Percentiles rank a stretch among this genome's conserved stretches.
Conservation (phyloP, 495 filamentous ascomycete species). For the Apodospora peruviana region DNA sequence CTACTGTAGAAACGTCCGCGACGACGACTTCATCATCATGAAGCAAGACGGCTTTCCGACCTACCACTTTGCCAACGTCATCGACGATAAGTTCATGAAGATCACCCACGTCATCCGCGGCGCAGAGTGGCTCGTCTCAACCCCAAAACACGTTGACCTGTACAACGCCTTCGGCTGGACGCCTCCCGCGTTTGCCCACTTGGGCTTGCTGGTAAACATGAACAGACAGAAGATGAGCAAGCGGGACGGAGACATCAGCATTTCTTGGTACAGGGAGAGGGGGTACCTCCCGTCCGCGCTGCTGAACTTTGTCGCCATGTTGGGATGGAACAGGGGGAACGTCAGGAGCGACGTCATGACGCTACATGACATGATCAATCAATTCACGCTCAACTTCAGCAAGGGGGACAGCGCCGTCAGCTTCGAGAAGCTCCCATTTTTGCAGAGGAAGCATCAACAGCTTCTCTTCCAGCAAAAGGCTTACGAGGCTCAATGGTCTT, state of each 20-base stretch:
- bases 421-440: slow-evolving; percentile 71
- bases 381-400: slow-evolving; percentile 81
- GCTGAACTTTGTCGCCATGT: slow-evolving; percentile 74
- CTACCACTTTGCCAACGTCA: slow-evolving; percentile 94
- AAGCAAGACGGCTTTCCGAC: slow-evolving; percentile 91
- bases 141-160: slow-evolving; percentile 78
- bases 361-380: slow-evolving; percentile 56
- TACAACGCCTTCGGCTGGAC: slow-evolving; percentile 88
- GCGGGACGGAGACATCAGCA: slow-evolving; percentile 64
- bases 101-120: slow-evolving; percentile 95
- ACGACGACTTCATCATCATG: slow-evolving; percentile 64
- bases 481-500: no score
- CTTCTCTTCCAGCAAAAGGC: slow-evolving; percentile 9
- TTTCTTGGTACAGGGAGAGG: slow-evolving; percentile 60
- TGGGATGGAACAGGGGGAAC: slow-evolving; percentile 70
- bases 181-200: slow-evolving; percentile 80
- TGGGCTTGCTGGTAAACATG: slow-evolving; percentile 75
- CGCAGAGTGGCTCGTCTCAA: slow-evolving; percentile 90
- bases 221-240: slow-evolving; percentile 85
- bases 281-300: slow-evolving; percentile 70
- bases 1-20: slow-evolving; percentile 38
- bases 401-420: slow-evolving; percentile 81
- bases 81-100: slow-evolving; percentile 90
- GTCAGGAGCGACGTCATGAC: slow-evolving; percentile 57
- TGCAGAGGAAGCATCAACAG: slow-evolving; percentile 66